phyloP scores from a whole-genome alignment of 73 alveolate genomes.

The Paramecium biaurelia region DNA sequence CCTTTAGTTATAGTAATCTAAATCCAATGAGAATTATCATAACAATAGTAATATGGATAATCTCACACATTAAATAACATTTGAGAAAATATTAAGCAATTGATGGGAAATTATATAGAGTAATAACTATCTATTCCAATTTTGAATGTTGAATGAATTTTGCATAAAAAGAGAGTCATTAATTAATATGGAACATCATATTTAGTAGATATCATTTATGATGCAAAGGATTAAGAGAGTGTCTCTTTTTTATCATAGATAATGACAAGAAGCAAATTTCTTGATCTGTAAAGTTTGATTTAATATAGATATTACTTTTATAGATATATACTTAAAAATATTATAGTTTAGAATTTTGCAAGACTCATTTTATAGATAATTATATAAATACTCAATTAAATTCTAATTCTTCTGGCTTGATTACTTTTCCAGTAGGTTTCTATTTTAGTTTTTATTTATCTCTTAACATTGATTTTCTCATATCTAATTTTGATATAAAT shows the following conservation, averaged over 20 bases:
- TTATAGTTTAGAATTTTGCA: not conserved
- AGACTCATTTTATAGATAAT: not conserved
- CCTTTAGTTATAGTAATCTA: not conserved
- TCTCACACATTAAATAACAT: no score
- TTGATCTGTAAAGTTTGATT: not conserved
- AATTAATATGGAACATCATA: not conserved
- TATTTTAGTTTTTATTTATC: slow-evolving; percentile 85
- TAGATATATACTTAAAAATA: not conserved
- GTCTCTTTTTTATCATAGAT: not conserved
- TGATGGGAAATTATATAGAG: not conserved
- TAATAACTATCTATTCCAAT: not conserved
- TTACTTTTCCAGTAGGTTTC: slow-evolving; percentile 82
- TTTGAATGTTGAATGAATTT: not conserved
- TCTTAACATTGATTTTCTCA: slow-evolving; percentile 95
- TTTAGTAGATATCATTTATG: not conserved
- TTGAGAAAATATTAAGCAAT: not conserved
- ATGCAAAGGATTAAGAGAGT: not conserved
- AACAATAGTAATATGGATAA: not conserved
- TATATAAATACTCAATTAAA: slow-evolving; percentile 66
- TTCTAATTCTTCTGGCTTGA: slow-evolving; percentile 88
- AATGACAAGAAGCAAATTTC: not conserved
- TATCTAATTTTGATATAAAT: slow-evolving; percentile 73
- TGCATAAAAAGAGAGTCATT: not conserved
- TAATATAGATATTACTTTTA: not conserved
- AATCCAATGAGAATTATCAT: not conserved